phyloP scores from a whole-genome alignment of 805 yeast genomes.

The Millerozyma acaciae region DNA sequence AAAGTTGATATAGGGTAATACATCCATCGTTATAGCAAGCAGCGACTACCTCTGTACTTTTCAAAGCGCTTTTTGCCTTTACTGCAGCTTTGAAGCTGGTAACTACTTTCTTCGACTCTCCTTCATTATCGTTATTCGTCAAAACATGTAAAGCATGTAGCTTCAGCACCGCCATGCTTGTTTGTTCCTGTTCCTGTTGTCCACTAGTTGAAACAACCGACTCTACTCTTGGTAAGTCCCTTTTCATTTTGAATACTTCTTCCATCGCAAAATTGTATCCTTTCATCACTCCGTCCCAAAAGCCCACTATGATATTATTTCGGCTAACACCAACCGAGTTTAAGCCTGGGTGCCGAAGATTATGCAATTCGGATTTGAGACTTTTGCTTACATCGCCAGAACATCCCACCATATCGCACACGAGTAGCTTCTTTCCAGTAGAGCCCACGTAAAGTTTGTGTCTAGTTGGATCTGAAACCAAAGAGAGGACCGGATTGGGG shows the following conservation, averaged over 20 bases:
- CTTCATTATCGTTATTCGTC: no score
- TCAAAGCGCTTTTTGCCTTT: conserved; percentile 10
- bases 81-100: conserved; percentile 10
- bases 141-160: no score
- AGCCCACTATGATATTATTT: conserved; percentile 27
- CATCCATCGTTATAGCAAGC: conserved; percentile 57
- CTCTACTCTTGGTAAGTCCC: conserved; percentile 11
- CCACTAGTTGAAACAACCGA: conserved; percentile 6
- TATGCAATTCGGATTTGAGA: conserved; percentile 1
- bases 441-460: conserved; percentile 42
- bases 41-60: conserved; percentile 29
- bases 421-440: conserved; percentile 38
- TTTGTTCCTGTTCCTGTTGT: conserved; percentile 1
- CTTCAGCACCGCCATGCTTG: no score
- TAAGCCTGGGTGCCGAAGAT: conserved; percentile 17
- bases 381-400: not conserved
- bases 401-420: conserved; percentile 17
- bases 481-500: conserved; percentile 55
- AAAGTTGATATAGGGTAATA: conserved; percentile 17
- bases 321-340: conserved; percentile 21
- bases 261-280: conserved; percentile 9
- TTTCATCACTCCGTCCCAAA: conserved; percentile 52
- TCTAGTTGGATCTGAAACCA: conserved; percentile 25
- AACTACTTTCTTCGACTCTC: no score
- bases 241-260: conserved; percentile 10